Evolutionary conservation across 108 stramenopile genomes (phyloP).

Genomic region (Skeletonema tropicum): DNA sequence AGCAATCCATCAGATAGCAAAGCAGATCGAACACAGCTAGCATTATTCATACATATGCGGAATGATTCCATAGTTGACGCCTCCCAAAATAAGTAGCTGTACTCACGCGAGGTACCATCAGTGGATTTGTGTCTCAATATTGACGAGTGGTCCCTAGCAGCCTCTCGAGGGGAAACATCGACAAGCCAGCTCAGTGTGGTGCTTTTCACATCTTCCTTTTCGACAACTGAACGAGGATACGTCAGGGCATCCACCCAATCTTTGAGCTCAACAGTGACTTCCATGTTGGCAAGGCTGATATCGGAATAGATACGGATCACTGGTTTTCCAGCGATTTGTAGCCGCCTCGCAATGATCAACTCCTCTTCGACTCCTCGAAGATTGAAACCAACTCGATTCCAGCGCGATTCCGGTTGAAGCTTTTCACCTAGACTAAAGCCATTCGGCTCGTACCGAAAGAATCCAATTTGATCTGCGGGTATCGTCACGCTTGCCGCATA

Average conservation of each 20-base stretch:
- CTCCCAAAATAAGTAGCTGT: not conserved
- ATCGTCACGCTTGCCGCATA: no score
- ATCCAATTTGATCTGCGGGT: no score
- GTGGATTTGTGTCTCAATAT: not conserved
- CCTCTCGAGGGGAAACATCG: not conserved
- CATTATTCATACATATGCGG: not conserved
- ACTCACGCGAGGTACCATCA: not conserved
- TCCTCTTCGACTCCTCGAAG: not conserved
- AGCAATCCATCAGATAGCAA: not conserved
- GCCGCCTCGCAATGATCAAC: not conserved
- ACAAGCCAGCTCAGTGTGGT: not conserved
- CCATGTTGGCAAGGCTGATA: not conserved
- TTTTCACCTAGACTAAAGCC: no score
- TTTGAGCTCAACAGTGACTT: not conserved
- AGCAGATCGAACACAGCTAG: not conserved
- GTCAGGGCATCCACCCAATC: not conserved
- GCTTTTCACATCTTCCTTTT: not conserved
- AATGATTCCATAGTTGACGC: not conserved
- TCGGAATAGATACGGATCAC: not conserved
- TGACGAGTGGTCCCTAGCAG: not conserved
- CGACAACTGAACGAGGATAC: not conserved
- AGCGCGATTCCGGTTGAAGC: not conserved
- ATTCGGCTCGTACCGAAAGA: conserved; percentile 91
- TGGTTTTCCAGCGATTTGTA: not conserved
- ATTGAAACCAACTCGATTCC: not conserved